Evolutionary conservation across 768 basidiomycete species (phyloP), one percentile per base, ranked within the genome.

Genomic region (Tylopilus balloui): DNA sequence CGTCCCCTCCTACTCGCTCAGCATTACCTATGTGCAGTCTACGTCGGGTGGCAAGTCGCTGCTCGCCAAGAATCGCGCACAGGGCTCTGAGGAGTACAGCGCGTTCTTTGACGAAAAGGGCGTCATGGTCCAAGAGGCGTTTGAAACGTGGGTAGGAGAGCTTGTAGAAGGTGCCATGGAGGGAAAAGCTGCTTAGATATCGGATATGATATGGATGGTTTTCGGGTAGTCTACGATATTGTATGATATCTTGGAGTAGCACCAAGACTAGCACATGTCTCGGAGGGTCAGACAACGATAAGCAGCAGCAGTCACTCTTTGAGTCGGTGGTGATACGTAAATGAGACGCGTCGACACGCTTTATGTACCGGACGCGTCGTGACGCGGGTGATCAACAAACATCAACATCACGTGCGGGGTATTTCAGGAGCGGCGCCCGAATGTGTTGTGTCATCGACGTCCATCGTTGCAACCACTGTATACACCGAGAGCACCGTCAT

Each of bases 1-100:
- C 42, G 75, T 85, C 27, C 86, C 88, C 21, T 74, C 77, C 40
- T 93, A 92, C 67, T 68, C 75, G 14, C 71, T 95, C 54, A 73
- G 76, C 36, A 68, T 88, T 42, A 73, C 77, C 41, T 93, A 88
- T 65, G 74, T 87, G 27, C 86, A 87, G 51, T 88, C 90, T 24
- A 81, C 90, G 3, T 88, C 84, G 42, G 82, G 83, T 31, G 93
- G 93, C 45, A 95, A 95, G 72, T 84, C 86, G 5, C 76, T 94
- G 11, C 78, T 96, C 7, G 80, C 80, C 46, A 83, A 83, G 58
- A 81, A 83, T 11, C 80, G 80, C 48, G 76, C 80, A 14, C 74
- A 75, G 40, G 78, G 78, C 8, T 73, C 74, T 14, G 75, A 76
- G 36, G 71, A 74, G 17, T 88, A 85, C 66, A 81, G 81, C 27